Evolutionary conservation across 495 filamentous ascomycete genomes (phyloP).

Genomic region (Penicillium alfredii): DNA sequence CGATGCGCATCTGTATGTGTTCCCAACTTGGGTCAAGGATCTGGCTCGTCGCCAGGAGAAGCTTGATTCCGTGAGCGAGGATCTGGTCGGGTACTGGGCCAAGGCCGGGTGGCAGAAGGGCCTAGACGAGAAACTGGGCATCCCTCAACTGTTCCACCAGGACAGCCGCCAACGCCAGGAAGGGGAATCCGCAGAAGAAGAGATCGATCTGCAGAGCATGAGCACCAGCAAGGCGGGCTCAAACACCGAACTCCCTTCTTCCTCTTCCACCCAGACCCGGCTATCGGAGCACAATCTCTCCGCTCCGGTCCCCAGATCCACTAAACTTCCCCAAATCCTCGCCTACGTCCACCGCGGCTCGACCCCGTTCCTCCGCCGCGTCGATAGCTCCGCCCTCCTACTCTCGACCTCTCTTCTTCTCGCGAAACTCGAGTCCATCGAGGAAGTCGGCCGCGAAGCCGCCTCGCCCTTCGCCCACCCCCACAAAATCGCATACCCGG

Average conservation of each 20-base stretch:
- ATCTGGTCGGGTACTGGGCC: conserved; percentile 90
- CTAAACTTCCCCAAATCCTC: conserved; percentile 58
- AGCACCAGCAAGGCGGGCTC: conserved; percentile 47
- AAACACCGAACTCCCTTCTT: conserved; percentile 23
- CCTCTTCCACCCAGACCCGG: conserved; percentile 37
- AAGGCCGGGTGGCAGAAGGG: conserved; percentile 87
- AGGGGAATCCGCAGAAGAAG: conserved; percentile 17
- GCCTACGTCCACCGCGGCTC: conserved; percentile 63
- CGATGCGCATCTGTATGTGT: conserved; percentile 88
- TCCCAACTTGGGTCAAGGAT: conserved; percentile 87
- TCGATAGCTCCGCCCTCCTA: conserved; percentile 79
- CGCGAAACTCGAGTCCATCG: conserved; percentile 66
- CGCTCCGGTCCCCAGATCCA: conserved; percentile 1
- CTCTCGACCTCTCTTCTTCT: conserved; percentile 77
- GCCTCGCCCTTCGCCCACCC: conserved; percentile 68
- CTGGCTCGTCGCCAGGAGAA: conserved; percentile 69
- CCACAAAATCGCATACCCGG: conserved; percentile 73
- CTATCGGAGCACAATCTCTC: conserved; percentile 11
- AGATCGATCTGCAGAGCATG: conserved; percentile 55
- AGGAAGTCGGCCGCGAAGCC: conserved; percentile 51
- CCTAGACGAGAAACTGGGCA: conserved; percentile 66
- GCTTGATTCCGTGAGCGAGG: conserved; percentile 83
- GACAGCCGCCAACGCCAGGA: no score
- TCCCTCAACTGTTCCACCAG: conserved; percentile 57
- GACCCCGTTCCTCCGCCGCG: conserved; percentile 67